A percentile compares a stretch with the other conserved stretches of the same genome.
Conservation (phyloP, 2,329 filamentous ascomycete species). For the Trichoderma atroviride region DNA sequence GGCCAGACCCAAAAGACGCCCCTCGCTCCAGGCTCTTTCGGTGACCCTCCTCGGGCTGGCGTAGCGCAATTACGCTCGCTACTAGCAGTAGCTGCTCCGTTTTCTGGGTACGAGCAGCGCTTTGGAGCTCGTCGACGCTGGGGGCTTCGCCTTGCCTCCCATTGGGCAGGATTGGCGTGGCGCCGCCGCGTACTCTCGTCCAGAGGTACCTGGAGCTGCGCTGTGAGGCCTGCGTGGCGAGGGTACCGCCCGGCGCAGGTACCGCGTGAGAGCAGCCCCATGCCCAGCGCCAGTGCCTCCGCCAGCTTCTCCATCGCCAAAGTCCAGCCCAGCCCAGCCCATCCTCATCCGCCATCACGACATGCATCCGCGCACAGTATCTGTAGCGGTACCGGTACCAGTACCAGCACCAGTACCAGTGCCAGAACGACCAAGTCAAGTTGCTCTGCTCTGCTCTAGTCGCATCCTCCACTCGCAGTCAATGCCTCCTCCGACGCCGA, state of each 20-base stretch:
- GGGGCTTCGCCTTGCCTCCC: not conserved
- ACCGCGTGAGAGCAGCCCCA: constrained; percentile 9
- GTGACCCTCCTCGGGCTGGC: not conserved
- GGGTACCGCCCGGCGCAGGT: constrained; percentile 14
- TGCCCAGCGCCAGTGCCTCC: not conserved
- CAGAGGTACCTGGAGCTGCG: not conserved
- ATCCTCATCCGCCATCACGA: constrained; percentile 1
- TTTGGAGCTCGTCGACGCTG: not conserved
- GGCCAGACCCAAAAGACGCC: not conserved
- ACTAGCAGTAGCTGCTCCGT: not conserved
- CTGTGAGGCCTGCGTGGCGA: not conserved
- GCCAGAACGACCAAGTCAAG: too few relatives aligned
- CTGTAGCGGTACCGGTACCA: too few relatives aligned
- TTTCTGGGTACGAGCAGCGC: not conserved
- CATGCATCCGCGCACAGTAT: not conserved
- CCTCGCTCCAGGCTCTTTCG: not conserved
- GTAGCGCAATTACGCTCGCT: not conserved
- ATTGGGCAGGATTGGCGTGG: not conserved
- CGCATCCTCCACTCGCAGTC: not conserved
- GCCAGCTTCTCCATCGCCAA: not conserved
- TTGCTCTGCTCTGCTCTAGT: not conserved
- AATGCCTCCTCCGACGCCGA: not conserved
- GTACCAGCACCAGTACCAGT: too few relatives aligned
- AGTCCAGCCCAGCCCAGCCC: not conserved
- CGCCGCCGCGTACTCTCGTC: constrained; percentile 4